These are phyloP conservation scores for Boletus rex-veris DNA, from an alignment of 768 basidiomycete species.

Conservation along the genomic window DNA sequence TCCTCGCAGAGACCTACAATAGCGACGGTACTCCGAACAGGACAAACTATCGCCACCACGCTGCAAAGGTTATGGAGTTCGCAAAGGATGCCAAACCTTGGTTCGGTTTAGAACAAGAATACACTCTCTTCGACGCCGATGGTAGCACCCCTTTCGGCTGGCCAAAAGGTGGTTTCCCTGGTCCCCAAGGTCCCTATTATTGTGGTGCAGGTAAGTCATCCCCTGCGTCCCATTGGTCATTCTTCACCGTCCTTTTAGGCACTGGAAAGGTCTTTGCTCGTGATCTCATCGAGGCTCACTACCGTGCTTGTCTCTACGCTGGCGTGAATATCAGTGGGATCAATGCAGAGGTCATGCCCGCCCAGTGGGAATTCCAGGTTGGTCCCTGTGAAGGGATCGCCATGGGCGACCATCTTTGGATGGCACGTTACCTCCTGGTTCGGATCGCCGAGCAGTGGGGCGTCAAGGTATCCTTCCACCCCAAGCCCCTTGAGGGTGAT, in stretches of 20 bases:
- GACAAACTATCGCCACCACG: slow-evolving; percentile 93
- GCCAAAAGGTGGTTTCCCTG: slow-evolving; percentile 99
- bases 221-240: neutral
- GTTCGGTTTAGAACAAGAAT: slow-evolving; percentile 99
- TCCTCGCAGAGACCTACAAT: slow-evolving; percentile 97
- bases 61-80: slow-evolving; percentile 93
- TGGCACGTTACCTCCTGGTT: slow-evolving; percentile 94
- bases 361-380: slow-evolving; percentile 99
- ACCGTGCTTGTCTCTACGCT: slow-evolving; percentile 91
- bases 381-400: slow-evolving; percentile 96
- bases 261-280: slow-evolving; percentile 98
- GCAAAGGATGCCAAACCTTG: slow-evolving; percentile 80
- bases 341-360: slow-evolving; percentile 99
- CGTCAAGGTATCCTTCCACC: slow-evolving; percentile 98
- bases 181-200: slow-evolving; percentile 98
- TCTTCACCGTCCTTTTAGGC: slow-evolving; percentile 43
- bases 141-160: slow-evolving; percentile 82
- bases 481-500: slow-evolving; percentile 94
- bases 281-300: slow-evolving; percentile 98
- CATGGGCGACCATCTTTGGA: slow-evolving; percentile 99
- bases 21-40: slow-evolving; percentile 97
- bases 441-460: slow-evolving; percentile 98
- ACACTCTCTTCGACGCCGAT: slow-evolving; percentile 94
- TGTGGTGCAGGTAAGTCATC: slow-evolving; percentile 82
- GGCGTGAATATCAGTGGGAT: slow-evolving; percentile 99